A percentile compares a stretch with the other conserved stretches of the same genome.
These are phyloP conservation scores for Juncus inflexus DNA, from an alignment of 176 grass and related monocot species.

Conservation along the genomic window DNA sequence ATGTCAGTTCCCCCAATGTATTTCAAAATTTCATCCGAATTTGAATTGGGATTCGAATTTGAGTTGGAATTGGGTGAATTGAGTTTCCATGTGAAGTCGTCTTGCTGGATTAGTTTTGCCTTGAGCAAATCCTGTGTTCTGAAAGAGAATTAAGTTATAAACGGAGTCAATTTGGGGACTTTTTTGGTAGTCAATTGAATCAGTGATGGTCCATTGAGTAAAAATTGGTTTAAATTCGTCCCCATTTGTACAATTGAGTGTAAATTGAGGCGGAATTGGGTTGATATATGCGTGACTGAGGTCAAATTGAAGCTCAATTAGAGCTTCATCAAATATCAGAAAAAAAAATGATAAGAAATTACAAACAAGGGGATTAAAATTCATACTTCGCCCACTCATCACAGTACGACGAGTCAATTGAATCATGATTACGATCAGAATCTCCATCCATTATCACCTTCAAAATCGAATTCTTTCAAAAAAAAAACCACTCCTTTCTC, in stretches of 20 bases:
- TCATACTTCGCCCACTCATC: constrained; percentile 19
- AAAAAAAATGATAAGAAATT: not conserved
- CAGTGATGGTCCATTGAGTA: not conserved
- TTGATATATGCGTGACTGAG: not conserved
- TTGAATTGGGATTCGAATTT: not conserved
- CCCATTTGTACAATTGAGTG: not conserved
- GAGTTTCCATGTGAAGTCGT: constrained; percentile 58
- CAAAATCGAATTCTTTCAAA: not conserved
- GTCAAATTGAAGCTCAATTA: not conserved
- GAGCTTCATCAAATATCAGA: not conserved
- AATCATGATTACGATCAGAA: constrained; percentile 1
- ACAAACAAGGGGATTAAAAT: not conserved
- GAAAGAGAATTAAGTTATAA: constrained; percentile 13
- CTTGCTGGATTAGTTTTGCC: constrained; percentile 46
- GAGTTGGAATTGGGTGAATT: constrained; percentile 32
- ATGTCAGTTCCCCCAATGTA: constrained; percentile 80
- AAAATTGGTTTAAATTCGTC: not conserved
- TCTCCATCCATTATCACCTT: constrained; percentile 1
- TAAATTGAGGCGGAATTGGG: not conserved
- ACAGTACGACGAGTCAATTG: not conserved
- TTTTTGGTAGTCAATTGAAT: not conserved
- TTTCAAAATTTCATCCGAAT: constrained; percentile 31
- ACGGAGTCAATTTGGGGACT: not conserved
- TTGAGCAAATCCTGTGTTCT: constrained; percentile 75
- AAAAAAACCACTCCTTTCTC: not conserved